A percentile compares a stretch with the other conserved stretches of the same genome.
Evolutionary conservation across 164 flowering plant species (phyloP).

Genomic region (Macadamia tetraphylla): DNA sequence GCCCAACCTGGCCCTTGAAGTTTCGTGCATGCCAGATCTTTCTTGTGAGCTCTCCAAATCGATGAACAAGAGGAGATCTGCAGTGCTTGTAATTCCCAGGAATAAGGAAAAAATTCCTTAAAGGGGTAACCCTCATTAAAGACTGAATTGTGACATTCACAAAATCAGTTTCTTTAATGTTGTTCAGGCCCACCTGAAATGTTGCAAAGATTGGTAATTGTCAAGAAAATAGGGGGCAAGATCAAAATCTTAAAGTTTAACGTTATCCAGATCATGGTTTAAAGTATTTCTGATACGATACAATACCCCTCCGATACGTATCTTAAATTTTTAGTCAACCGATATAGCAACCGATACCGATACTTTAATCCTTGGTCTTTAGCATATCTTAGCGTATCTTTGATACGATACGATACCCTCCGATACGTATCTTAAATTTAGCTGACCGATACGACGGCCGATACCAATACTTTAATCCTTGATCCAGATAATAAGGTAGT

Average conservation of each 20-base stretch:
- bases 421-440: too few relatives aligned
- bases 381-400: too few relatives aligned
- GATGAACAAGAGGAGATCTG: constrained; percentile 89
- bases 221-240: not conserved
- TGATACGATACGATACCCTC: too few relatives aligned
- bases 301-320: too few relatives aligned
- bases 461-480: too few relatives aligned
- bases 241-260: not conserved
- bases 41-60: constrained; percentile 93
- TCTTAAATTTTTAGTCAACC: too few relatives aligned
- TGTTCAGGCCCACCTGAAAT: constrained; percentile 87
- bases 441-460: too few relatives aligned
- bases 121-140: constrained; percentile 92
- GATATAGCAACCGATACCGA: too few relatives aligned
- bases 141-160: constrained; percentile 96
- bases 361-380: too few relatives aligned
- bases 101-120: constrained; percentile 91
- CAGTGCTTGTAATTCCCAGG: constrained; percentile 82
- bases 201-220: constrained; percentile 3
- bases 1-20: constrained; percentile 90
- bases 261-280: not conserved
- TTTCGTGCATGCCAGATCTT: constrained; percentile 97
- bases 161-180: constrained; percentile 90
- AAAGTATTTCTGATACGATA: too few relatives aligned
- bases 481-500: not conserved